phyloP scores from a whole-genome alignment of 2,329 filamentous ascomycete species.

The Chrysoporthe deuterocubensis region DNA sequence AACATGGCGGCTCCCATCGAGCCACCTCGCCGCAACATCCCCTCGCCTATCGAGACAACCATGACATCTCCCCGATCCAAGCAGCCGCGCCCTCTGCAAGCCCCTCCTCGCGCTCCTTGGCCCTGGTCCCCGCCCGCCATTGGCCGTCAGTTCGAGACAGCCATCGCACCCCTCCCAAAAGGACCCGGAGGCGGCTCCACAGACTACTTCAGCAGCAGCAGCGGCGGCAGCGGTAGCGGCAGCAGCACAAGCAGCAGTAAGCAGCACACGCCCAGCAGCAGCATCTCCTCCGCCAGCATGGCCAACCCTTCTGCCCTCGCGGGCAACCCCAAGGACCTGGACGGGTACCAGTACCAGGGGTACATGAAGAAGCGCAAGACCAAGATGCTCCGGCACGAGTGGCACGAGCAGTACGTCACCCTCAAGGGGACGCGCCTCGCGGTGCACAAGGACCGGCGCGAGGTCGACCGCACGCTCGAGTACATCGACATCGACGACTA shows the following conservation, averaged over 20 bases:
- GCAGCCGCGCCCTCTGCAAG: constrained; percentile 49
- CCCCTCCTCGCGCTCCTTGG: constrained; percentile 59
- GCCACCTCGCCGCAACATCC: constrained; percentile 40
- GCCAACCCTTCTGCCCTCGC: constrained; percentile 32
- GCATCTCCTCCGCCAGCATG: constrained; percentile 37
- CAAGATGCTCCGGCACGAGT: constrained; percentile 86
- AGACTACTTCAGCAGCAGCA: constrained; percentile 29
- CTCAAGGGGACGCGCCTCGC: constrained; percentile 76
- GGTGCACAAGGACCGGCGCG: constrained; percentile 69
- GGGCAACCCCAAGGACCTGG: constrained; percentile 39
- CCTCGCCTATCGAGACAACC: constrained; percentile 42
- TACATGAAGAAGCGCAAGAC: constrained; percentile 96
- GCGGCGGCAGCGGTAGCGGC: constrained; percentile 32
- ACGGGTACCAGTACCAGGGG: constrained; percentile 73
- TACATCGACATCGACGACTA: constrained; percentile 89
- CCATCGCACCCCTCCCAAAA: constrained; percentile 43
- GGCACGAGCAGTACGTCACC: constrained; percentile 90
- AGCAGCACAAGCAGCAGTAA: constrained; percentile 22
- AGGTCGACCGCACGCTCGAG: constrained; percentile 65
- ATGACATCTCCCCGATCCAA: constrained; percentile 41
- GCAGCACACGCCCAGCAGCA: constrained; percentile 34
- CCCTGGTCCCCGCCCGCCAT: constrained; percentile 55
- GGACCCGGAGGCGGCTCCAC: constrained; percentile 10
- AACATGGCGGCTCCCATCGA: constrained; percentile 52
- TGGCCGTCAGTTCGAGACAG: constrained; percentile 49